Conservation (phyloP, 2,329 filamentous ascomycete genomes). For the Claviceps pusilla region DNA sequence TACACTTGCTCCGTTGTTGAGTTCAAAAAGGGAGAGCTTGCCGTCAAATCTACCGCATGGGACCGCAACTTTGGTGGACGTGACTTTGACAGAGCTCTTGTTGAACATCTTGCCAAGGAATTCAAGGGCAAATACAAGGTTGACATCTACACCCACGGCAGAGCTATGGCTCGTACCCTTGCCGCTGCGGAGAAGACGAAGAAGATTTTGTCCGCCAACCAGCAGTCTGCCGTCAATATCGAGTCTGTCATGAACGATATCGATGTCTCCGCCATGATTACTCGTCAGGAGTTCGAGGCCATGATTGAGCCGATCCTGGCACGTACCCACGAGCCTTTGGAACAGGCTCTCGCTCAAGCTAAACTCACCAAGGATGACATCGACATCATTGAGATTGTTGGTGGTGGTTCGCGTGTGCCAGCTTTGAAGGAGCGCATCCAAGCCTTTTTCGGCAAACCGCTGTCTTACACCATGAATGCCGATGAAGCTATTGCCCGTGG, state of each 20-base stretch:
- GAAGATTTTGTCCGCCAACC: slow-evolving; percentile 95
- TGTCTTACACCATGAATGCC: slow-evolving; percentile 95
- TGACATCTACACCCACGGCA: slow-evolving; percentile 79
- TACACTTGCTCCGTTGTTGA: slow-evolving; percentile 90
- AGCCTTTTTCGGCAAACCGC: slow-evolving; percentile 77
- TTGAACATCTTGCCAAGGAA: slow-evolving; percentile 88
- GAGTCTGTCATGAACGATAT: slow-evolving; percentile 98
- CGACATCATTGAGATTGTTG: slow-evolving; percentile 82
- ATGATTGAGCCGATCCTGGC: slow-evolving; percentile 73
- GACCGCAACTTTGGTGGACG: slow-evolving; percentile 95
- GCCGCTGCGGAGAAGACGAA: slow-evolving; percentile 93
- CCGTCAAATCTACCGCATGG: slow-evolving; percentile 81
- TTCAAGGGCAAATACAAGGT: slow-evolving; percentile 98
- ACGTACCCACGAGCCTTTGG: slow-evolving; percentile 57
- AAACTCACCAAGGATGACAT: slow-evolving; percentile 86
- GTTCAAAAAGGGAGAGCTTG: slow-evolving; percentile 91
- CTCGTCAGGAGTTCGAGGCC: slow-evolving; percentile 84
- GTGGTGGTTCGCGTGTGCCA: slow-evolving; percentile 87
- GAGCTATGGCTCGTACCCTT: slow-evolving; percentile 74
- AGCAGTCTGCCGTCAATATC: slow-evolving; percentile 82
- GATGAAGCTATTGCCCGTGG: slow-evolving; percentile 94
- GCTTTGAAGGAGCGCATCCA: slow-evolving; percentile 80
- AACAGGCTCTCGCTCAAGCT: slow-evolving; percentile 87
- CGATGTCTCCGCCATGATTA: slow-evolving; percentile 78
- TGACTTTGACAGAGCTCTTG: slow-evolving; percentile 88